phyloP scores from a whole-genome alignment of 257 asterid species.

The Solanum bulbocastanum region DNA sequence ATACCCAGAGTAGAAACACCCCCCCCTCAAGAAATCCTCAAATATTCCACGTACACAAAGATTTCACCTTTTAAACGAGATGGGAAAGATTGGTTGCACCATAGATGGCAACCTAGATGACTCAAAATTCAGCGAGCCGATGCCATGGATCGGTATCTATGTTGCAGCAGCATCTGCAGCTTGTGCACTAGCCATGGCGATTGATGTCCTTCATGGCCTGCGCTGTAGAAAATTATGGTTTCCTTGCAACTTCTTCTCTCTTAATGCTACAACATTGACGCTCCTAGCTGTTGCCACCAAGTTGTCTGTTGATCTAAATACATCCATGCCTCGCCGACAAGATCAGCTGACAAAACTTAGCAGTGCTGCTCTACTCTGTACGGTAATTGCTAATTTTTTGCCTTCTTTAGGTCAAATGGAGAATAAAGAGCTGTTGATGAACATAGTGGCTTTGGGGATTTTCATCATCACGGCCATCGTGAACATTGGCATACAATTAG shows the following conservation, averaged over 20 bases:
- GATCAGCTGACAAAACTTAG: slow-evolving; percentile 19
- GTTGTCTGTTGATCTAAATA: slow-evolving; percentile 7
- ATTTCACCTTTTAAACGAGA: background rate
- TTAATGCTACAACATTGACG: slow-evolving; percentile 12
- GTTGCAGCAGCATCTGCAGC: slow-evolving; percentile 8
- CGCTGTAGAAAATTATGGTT: slow-evolving; percentile 10
- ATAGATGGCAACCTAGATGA: slow-evolving; percentile 10
- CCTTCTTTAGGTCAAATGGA: slow-evolving; percentile 9
- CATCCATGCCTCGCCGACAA: background rate
- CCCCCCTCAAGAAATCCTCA: background rate
- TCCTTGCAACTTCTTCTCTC: slow-evolving; percentile 12
- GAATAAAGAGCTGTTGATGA: background rate
- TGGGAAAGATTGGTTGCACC: slow-evolving; percentile 48
- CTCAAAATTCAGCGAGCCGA: slow-evolving; percentile 21
- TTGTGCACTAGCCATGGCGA: slow-evolving; percentile 12
- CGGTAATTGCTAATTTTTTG: slow-evolving; percentile 7
- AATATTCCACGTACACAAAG: background rate
- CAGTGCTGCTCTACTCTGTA: slow-evolving; percentile 2
- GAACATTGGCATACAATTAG: slow-evolving; percentile 3
- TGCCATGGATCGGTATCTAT: slow-evolving; percentile 28
- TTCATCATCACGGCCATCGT: slow-evolving; percentile 5
- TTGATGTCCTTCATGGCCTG: slow-evolving; percentile 2
- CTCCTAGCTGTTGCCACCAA: slow-evolving; percentile 4
- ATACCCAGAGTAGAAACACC: background rate
- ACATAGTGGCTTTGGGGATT: slow-evolving; percentile 5